phyloP scores from a whole-genome alignment of 257 asterid genomes.

The Leptodermis oblonga region DNA sequence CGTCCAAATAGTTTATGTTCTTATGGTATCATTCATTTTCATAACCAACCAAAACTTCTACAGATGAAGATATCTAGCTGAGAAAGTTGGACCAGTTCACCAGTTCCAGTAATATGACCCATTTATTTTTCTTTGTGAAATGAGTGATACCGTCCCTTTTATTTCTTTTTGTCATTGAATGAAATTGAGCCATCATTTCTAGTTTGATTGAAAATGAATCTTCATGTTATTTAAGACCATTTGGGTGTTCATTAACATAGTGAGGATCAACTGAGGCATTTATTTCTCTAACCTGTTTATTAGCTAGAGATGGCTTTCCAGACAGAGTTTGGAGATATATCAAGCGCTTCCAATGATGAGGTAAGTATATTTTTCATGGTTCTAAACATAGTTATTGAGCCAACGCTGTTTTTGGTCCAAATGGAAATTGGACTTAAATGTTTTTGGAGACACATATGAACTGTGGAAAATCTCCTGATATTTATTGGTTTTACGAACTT shows the following conservation, averaged over 20 bases:
- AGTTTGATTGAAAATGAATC: neutral
- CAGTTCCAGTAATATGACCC: neutral
- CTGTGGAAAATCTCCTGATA: neutral
- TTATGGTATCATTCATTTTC: neutral
- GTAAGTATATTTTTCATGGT: conserved; percentile 31
- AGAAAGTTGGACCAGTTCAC: neutral
- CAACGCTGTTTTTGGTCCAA: neutral
- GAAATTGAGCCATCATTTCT: neutral
- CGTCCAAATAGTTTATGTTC: neutral
- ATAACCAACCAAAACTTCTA: neutral
- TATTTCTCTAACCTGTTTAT: conserved; percentile 22
- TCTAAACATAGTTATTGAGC: neutral
- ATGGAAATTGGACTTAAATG: neutral
- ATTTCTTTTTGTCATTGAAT: neutral
- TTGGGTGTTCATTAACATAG: neutral
- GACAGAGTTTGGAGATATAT: conserved; percentile 58
- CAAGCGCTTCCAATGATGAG: conserved; percentile 67
- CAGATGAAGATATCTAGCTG: neutral
- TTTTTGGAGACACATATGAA: too few relatives aligned
- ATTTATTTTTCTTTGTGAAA: too few relatives aligned
- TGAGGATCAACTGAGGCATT: conserved; percentile 25
- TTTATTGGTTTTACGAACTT: neutral
- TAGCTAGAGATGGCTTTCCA: conserved; percentile 88
- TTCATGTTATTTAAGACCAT: neutral
- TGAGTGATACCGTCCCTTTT: too few relatives aligned